Conservation (phyloP, 768 basidiomycete species). For the Suillus hirtellus region DNA sequence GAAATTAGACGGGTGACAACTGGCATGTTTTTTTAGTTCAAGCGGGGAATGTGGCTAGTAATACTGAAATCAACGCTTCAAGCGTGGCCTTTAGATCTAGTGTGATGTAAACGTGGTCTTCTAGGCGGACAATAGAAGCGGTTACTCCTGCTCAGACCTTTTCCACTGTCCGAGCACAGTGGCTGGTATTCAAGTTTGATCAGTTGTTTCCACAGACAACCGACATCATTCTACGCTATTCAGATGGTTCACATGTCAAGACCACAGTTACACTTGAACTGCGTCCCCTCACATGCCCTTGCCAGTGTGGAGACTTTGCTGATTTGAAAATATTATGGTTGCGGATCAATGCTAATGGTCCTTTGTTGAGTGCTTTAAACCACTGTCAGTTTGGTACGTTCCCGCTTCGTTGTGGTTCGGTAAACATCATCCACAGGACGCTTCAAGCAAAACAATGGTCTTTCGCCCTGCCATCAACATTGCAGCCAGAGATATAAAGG, state of each 20-base stretch:
- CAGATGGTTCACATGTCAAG: neutral
- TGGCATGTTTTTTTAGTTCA: constrained; percentile 4
- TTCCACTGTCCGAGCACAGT: neutral
- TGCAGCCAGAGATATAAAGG: neutral
- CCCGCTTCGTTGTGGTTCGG: neutral
- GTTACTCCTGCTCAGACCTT: neutral
- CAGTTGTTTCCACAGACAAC: neutral
- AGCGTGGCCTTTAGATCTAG: constrained; percentile 1
- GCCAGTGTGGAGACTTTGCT: neutral
- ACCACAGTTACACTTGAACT: neutral
- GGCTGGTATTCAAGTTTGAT: neutral
- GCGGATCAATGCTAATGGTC: neutral
- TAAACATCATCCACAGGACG: neutral
- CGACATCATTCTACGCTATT: neutral
- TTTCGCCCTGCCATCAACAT: neutral
- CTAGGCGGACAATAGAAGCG: neutral
- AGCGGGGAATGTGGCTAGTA: neutral
- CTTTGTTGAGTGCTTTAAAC: neutral
- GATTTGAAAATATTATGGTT: neutral
- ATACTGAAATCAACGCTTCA: constrained; percentile 2
- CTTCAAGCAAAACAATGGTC: neutral
- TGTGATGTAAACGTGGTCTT: neutral
- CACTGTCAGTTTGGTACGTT: neutral
- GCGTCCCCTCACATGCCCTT: neutral
- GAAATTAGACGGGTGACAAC: neutral